Evolutionary conservation across 148 eudicot genomes (phyloP).

Genomic region (Beta vulgaris): DNA sequence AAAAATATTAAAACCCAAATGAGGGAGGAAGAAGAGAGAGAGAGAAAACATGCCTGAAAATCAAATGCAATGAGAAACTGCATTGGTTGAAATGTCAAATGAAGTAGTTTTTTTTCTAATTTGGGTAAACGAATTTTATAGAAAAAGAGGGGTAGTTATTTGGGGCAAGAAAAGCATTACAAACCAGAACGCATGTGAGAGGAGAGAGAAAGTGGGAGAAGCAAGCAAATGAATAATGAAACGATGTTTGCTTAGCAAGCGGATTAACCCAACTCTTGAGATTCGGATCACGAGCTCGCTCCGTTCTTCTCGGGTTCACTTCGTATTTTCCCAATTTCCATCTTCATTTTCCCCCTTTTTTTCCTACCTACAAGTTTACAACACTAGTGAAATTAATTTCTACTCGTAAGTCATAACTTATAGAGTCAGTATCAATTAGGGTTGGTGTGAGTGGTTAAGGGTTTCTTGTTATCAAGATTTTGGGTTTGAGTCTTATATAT

Average conservation of each 20-base stretch:
- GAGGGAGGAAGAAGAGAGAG: constrained; percentile 7
- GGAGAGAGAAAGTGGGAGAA: constrained; percentile 3
- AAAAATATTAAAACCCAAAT: neutral
- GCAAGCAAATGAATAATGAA: constrained; percentile 4
- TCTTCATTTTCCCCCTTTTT: no score
- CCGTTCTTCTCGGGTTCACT: constrained; percentile 24
- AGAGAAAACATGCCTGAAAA: constrained; percentile 28
- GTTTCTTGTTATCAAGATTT: no score
- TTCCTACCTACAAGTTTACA: no score
- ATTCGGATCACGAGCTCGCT: constrained; percentile 26
- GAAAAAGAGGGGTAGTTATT: neutral
- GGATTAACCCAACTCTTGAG: neutral
- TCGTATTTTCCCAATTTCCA: neutral
- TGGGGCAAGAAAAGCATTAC: constrained; percentile 10
- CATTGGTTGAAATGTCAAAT: constrained; percentile 19
- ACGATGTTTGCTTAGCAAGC: neutral
- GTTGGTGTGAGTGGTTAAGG: no score
- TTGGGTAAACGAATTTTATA: neutral
- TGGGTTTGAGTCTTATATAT: no score
- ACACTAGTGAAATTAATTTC: no score
- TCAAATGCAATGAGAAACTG: constrained; percentile 13
- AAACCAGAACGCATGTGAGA: constrained; percentile 11
- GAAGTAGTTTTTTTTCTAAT: neutral
- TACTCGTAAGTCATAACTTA: no score
- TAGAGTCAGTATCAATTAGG: no score